These are phyloP conservation scores for Apiospora kogelbergensis DNA, from an alignment of 2,329 filamentous ascomycete species.

Conservation along the genomic window DNA sequence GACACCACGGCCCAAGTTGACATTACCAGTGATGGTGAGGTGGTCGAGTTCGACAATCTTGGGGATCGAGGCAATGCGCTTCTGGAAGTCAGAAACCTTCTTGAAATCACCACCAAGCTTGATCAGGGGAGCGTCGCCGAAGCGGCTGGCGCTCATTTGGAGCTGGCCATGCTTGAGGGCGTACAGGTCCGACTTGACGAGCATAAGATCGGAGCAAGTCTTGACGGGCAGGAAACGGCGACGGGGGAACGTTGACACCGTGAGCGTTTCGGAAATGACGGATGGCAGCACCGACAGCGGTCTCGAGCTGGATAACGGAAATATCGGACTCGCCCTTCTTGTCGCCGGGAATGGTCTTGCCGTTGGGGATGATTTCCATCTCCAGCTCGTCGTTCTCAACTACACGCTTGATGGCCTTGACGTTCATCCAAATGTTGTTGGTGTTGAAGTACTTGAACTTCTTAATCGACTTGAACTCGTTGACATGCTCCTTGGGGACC, in stretches of 20 bases:
- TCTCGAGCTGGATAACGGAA: constrained; percentile 97
- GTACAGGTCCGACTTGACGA: constrained; percentile 99
- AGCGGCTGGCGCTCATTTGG: constrained; percentile 93
- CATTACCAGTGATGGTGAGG: constrained; percentile 94
- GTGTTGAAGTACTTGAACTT: constrained; percentile 99
- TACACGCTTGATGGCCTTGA: constrained; percentile 95
- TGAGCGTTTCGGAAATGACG: constrained; percentile 98
- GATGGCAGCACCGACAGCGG: constrained; percentile 95
- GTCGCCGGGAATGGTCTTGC: constrained; percentile 96
- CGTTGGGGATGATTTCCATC: constrained; percentile 99
- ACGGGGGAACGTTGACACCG: constrained; percentile 95
- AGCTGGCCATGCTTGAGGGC: constrained; percentile 98
- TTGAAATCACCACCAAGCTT: constrained; percentile 99
- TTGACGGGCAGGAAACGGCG: constrained; percentile 99
- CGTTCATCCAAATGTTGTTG: constrained; percentile 99
- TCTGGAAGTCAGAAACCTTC: constrained; percentile 98
- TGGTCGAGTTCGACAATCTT: constrained; percentile 92
- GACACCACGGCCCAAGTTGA: constrained; percentile 94
- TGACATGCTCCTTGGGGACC: constrained; percentile 99
- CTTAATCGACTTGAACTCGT: constrained; percentile 99
- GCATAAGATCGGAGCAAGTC: constrained; percentile 99
- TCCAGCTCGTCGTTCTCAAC: constrained; percentile 97
- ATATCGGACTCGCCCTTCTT: constrained; percentile 99
- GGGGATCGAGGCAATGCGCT: constrained; percentile 82
- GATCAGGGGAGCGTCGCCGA: constrained; percentile 95